Base-by-base conservation (phyloP, 2,329 filamentous ascomycete genomes). In the Colletotrichum siamense region DNA sequence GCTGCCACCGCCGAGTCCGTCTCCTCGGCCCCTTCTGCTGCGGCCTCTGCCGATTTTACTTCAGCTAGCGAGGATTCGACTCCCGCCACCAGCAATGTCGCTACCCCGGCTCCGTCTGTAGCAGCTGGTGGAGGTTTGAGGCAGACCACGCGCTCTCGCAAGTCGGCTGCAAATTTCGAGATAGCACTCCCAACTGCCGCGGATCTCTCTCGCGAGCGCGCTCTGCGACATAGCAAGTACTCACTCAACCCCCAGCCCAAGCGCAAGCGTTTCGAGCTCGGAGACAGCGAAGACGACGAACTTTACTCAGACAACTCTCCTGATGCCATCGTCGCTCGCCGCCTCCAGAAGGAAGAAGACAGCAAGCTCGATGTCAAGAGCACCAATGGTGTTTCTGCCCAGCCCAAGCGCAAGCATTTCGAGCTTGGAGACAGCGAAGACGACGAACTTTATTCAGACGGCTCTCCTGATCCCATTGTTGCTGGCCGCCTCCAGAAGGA, bases 151-250 rank as follows among this genome's bases (percentile, higher is more conserved):
- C 69, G 77, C 63, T 76, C 79, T 16, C 70, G 75, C 26, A 79
- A 78, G 71, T 78, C 79, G 4, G 71, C 79, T 13, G 69, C 82
- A 9, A 81, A 80, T 1, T 77, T 88, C 18, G 84, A 87, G 73
- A 80, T 88, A 9, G 82, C 81, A 5, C 73, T 84, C 36, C 82
- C 83, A 8, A 69, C 77, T 13, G 61, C 77, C 82, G 84, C 66
- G 80, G 80, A 62, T 34, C 81, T 88, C n/a, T 85, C 84, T 57
- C 87, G 88, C 70, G 86, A 85, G n/a, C 83, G 84, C 64, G 84
- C 87, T 75, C 83, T 91, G 59, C 86, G 84, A 61, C 85, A 84
- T 10, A 92, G 89, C 83, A 84, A 88, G 66, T 90, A 87, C 77
- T 86, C 89, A 3, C 82, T 91, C 79, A 85, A 84, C 49, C 74